Conservation (phyloP, 202 grass and related monocot species). For the Carex arenaria region DNA sequence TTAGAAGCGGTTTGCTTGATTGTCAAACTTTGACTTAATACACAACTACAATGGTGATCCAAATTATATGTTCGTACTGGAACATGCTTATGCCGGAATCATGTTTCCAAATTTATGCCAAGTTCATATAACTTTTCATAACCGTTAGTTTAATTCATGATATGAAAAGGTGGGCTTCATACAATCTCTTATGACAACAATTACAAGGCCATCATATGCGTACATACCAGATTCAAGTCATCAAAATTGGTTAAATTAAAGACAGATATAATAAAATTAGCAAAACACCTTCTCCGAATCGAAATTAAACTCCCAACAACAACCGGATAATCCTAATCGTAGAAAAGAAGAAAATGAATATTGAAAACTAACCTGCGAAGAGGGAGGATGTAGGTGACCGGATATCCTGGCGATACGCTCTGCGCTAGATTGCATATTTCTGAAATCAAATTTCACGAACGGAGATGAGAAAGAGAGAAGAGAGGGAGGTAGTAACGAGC, state of each 20-base stretch:
- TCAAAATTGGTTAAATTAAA: background rate
- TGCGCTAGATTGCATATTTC: conserved; percentile 5
- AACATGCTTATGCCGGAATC: background rate
- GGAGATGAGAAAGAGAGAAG: background rate
- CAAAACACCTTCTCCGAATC: background rate
- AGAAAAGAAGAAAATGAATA: background rate
- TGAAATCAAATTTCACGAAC: background rate
- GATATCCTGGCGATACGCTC: conserved; percentile 60
- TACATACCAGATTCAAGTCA: background rate
- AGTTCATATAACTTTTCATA: background rate
- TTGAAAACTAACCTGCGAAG: conserved; percentile 40
- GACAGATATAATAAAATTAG: background rate
- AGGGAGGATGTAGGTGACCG: conserved; percentile 57
- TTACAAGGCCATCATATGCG: background rate
- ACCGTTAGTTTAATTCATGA: background rate
- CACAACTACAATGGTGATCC: background rate
- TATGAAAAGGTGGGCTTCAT: background rate
- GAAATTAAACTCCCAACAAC: background rate
- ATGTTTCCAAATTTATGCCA: background rate
- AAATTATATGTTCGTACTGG: background rate
- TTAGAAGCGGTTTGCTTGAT: background rate
- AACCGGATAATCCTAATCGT: background rate
- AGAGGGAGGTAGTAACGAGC: background rate
- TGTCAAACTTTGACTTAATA: background rate
- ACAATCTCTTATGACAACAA: background rate